Percentiles rank a stretch among this genome's conserved stretches.
Evolutionary conservation across 169 alveolate species (phyloP).

Genomic region (Plasmodium gallinaceum): DNA sequence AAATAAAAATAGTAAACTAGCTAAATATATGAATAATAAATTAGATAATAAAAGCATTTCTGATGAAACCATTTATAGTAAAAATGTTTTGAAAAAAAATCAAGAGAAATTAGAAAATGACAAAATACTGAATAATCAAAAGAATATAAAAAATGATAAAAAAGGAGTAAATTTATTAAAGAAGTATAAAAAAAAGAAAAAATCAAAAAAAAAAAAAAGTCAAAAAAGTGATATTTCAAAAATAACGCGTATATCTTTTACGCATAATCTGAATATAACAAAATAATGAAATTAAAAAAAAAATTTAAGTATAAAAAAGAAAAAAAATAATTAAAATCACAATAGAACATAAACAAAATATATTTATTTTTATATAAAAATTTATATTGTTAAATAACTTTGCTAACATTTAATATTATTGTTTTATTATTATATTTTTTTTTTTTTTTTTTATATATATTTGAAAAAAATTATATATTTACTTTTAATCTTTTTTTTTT

Average conservation of each 20-base stretch:
- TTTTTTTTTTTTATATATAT: no score
- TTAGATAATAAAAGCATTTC: no score
- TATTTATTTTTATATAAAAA: no score
- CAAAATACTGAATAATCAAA: no score
- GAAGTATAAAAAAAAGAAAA: conserved; percentile 13
- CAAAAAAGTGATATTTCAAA: conserved; percentile 14
- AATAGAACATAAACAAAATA: conserved; percentile 4
- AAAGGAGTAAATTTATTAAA: not conserved
- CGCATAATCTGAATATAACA: conserved; percentile 46
- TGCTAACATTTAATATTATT: not conserved
- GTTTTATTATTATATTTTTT: no score
- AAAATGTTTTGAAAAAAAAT: no score
- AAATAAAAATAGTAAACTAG: not conserved
- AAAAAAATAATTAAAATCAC: not conserved
- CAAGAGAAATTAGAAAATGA: no score
- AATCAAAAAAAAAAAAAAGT: conserved; percentile 7
- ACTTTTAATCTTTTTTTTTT: no score
- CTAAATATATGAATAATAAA: no score
- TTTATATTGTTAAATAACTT: no score
- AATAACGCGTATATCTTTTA: conserved; percentile 66
- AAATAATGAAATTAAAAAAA: not conserved
- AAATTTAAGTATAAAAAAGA: conserved; percentile 26
- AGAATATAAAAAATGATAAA: not conserved
- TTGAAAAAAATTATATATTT: no score
- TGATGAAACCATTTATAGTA: no score